phyloP scores from a whole-genome alignment of 2,329 filamentous ascomycete genomes.

The Aspergillus floridensis region DNA sequence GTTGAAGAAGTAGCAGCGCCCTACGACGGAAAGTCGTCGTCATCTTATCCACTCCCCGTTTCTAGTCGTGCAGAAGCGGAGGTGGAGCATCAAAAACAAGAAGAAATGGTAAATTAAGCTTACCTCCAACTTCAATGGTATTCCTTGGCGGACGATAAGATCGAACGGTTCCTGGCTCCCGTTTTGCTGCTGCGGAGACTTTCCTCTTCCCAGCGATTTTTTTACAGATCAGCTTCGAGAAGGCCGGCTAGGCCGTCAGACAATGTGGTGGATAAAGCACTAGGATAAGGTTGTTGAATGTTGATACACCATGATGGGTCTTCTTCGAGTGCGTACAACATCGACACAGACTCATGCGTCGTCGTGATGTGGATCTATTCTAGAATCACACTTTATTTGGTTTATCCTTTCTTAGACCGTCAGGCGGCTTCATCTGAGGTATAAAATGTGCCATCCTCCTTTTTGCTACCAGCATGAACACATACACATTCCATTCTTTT shows the following conservation, averaged over 20 bases:
- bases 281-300: not conserved
- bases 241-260: not conserved
- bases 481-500: not conserved
- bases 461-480: not conserved
- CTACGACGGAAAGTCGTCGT: conserved; percentile 1
- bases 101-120: conserved; percentile 2
- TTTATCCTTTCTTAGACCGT: not conserved
- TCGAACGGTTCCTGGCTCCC: not conserved
- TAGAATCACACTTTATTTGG: not conserved
- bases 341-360: no score
- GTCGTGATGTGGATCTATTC: not conserved
- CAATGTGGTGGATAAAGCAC: not conserved
- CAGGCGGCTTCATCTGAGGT: not conserved
- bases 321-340: not conserved
- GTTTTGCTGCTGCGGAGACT: conserved; percentile 2
- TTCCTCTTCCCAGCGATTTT: not conserved
- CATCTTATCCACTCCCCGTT: not conserved
- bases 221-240: not conserved
- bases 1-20: not conserved
- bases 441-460: not conserved
- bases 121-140: not conserved
- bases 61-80: not conserved
- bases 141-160: not conserved
- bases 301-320: not conserved
- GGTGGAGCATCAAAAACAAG: not conserved